phyloP scores from a whole-genome alignment of 805 yeast genomes.

The Teunomyces tritomae region DNA sequence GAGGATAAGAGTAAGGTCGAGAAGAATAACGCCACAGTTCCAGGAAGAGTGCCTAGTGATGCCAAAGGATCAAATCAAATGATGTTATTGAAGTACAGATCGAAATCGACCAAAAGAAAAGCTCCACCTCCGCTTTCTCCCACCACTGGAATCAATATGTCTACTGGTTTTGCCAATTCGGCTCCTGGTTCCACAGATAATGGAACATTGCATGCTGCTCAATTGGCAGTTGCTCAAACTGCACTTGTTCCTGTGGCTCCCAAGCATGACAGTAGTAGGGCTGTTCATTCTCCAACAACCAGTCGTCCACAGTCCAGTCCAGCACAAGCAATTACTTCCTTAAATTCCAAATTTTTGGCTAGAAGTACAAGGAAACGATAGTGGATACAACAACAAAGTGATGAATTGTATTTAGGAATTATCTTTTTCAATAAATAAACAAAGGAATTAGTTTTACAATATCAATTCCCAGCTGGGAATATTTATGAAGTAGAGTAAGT shows the following conservation, averaged over 20 bases:
- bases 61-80: slow-evolving; percentile 6
- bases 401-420: no score
- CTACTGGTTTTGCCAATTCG: slow-evolving; percentile 26
- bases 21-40: not conserved
- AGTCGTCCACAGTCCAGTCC: slow-evolving; percentile 7
- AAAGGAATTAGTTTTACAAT: not conserved
- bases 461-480: not conserved
- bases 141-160: slow-evolving; percentile 20
- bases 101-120: slow-evolving; percentile 22
- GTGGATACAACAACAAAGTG: not conserved
- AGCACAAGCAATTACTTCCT: slow-evolving; percentile 40
- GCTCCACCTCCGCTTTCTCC: slow-evolving; percentile 30
- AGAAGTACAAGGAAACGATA: slow-evolving; percentile 49
- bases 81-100: slow-evolving; percentile 14
- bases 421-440: not conserved
- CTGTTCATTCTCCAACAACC: slow-evolving; percentile 4
- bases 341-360: slow-evolving; percentile 62
- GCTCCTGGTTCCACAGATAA: slow-evolving; percentile 14
- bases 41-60: not conserved
- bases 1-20: not conserved
- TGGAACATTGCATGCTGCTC: slow-evolving; percentile 43
- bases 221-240: slow-evolving; percentile 38
- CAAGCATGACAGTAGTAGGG: slow-evolving; percentile 20
- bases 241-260: slow-evolving; percentile 18
- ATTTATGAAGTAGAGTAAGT: not conserved